These are phyloP conservation scores for Plantago ovata DNA, from an alignment of 257 asterid species.

Conservation along the genomic window DNA sequence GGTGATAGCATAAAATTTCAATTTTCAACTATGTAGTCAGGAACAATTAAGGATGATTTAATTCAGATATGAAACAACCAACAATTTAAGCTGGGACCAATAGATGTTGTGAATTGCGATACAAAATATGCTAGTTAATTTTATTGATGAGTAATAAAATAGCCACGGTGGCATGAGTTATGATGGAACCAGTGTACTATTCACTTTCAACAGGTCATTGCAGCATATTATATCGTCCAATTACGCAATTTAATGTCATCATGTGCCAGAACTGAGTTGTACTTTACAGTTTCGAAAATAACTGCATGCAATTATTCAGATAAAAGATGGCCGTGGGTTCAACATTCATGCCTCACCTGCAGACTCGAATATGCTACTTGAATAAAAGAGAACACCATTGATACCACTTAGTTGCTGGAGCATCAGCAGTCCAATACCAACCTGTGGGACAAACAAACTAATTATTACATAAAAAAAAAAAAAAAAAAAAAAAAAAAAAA, in stretches of 20 bases:
- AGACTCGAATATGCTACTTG: conserved; percentile 72
- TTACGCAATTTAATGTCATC: not conserved
- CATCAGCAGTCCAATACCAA: conserved; percentile 78
- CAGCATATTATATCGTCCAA: not conserved
- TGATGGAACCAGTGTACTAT: no score
- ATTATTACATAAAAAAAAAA: conserved; percentile 6
- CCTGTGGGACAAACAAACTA: conserved; percentile 31
- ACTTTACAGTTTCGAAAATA: conserved; percentile 1
- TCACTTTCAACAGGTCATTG: not conserved
- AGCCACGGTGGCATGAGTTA: no score
- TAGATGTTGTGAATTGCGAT: not conserved
- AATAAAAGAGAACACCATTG: conserved; percentile 80
- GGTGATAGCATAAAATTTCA: conserved; percentile 5
- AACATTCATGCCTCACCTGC: conserved; percentile 50
- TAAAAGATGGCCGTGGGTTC: not conserved
- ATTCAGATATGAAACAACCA: conserved; percentile 11
- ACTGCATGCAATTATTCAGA: not conserved
- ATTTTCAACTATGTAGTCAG: conserved; percentile 14
- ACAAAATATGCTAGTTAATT: no score
- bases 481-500: no score
- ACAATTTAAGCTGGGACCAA: not conserved
- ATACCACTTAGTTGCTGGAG: conserved; percentile 87
- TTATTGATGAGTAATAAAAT: no score
- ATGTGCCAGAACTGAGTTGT: conserved; percentile 3
- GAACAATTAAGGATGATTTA: not conserved